Conservation (phyloP, 2,329 filamentous ascomycete species). For the Trichoderma atrobrunneum region DNA sequence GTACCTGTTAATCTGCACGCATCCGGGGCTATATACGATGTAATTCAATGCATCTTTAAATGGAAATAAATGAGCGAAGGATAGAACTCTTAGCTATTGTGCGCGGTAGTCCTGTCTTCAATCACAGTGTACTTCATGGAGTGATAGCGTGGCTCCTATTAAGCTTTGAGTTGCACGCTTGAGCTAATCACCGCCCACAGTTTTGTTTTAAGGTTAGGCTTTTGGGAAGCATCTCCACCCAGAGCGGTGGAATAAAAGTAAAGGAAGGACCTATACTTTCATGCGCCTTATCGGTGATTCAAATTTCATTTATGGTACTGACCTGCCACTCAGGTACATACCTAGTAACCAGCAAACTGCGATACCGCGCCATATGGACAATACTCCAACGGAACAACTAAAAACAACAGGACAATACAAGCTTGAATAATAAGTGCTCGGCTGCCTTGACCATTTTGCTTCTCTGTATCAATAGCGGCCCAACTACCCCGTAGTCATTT, state of each 20-base stretch:
- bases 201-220: neutral
- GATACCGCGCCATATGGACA: neutral
- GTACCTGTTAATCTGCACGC: neutral
- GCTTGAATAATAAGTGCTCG: neutral
- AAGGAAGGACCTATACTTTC: neutral
- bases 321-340: neutral
- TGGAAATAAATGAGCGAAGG: neutral
- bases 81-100: neutral
- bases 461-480: neutral
- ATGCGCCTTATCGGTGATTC: neutral
- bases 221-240: neutral
- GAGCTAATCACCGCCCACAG: no score
- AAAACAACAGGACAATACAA: neutral
- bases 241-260: neutral
- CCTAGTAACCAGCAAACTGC: neutral
- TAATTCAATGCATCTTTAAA: neutral
- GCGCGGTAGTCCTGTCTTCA: neutral
- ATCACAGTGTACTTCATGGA: neutral
- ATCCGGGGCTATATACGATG: neutral
- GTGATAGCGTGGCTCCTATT: neutral
- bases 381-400: neutral
- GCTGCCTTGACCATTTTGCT: neutral
- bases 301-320: neutral
- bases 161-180: neutral
- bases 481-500: neutral